Percentiles rank a stretch among this genome's conserved stretches.
These are phyloP conservation scores for Penicillium odoratum DNA, from an alignment of 495 filamentous ascomycete species.

Conservation along the genomic window DNA sequence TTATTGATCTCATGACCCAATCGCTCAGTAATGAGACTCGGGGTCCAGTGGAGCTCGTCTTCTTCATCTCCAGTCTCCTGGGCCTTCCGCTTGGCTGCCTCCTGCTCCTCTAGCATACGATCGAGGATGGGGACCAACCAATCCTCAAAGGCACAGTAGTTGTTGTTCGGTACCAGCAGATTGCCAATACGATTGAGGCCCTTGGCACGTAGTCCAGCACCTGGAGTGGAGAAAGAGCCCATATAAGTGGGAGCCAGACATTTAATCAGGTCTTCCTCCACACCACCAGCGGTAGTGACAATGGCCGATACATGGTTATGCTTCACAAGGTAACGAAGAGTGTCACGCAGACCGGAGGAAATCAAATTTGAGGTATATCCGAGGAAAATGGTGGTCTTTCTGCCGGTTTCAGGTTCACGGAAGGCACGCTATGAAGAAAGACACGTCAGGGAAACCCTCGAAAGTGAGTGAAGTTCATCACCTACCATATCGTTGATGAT, in stretches of 20 bases:
- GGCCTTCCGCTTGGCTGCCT: constrained; percentile 57
- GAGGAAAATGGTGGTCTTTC: constrained; percentile 87
- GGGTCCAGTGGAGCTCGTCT: constrained; percentile 82
- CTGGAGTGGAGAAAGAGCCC: constrained; percentile 73
- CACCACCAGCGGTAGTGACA: constrained; percentile 93
- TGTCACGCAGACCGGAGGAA: constrained; percentile 89
- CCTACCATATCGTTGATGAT: constrained; percentile 94
- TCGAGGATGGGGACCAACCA: constrained; percentile 94
- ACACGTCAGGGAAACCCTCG: not conserved
- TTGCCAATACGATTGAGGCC: constrained; percentile 97
- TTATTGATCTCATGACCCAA: constrained; percentile 91
- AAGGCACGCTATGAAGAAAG: constrained; percentile 60
- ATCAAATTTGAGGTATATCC: constrained; percentile 97
- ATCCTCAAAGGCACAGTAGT: constrained; percentile 97
- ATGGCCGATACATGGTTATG: constrained; percentile 88
- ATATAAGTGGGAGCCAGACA: constrained; percentile 93
- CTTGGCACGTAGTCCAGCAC: constrained; percentile 71
- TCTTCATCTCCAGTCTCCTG: constrained; percentile 55
- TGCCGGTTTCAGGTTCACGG: constrained; percentile 68
- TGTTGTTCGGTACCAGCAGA: constrained; percentile 91
- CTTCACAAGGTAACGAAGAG: constrained; percentile 86
- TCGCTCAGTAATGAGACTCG: constrained; percentile 79
- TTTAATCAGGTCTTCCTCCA: constrained; percentile 98
- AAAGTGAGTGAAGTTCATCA: not conserved
- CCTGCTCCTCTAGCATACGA: constrained; percentile 88